phyloP scores from a whole-genome alignment of 257 asterid species.

The Ehretia macrophylla region DNA sequence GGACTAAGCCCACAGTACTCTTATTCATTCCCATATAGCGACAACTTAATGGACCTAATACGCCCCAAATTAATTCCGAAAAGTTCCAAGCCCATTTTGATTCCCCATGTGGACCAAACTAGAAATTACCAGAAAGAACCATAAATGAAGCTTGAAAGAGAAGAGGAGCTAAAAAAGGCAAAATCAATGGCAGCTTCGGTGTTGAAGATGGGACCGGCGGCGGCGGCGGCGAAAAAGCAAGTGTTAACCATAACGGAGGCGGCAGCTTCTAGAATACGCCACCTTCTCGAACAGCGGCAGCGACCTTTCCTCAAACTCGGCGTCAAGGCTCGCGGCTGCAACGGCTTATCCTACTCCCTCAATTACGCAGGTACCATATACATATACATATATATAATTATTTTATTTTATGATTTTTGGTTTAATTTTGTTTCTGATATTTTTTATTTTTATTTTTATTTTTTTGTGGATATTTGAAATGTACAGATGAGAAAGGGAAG shows the following conservation, averaged over 20 bases:
- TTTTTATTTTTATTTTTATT: background rate
- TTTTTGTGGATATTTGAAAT: background rate
- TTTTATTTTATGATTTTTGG: background rate
- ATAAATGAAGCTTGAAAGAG: background rate
- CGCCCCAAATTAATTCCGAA: background rate
- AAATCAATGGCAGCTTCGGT: slow-evolving; percentile 2
- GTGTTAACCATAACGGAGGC: slow-evolving; percentile 69
- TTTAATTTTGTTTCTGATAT: background rate
- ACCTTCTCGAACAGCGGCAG: slow-evolving; percentile 73
- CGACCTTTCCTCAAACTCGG: slow-evolving; percentile 92
- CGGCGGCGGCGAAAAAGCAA: slow-evolving; percentile 44
- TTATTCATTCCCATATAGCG: too few relatives aligned
- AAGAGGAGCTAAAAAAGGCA: background rate
- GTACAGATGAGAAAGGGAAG: slow-evolving; percentile 80
- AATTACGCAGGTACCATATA: slow-evolving; percentile 67
- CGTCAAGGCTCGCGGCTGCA: slow-evolving; percentile 97
- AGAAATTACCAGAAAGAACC: background rate
- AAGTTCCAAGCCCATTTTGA: background rate
- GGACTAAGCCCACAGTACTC: too few relatives aligned
- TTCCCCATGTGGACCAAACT: too few relatives aligned
- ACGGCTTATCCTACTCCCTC: slow-evolving; percentile 97
- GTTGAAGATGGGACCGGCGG: slow-evolving; percentile 25
- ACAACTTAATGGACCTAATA: too few relatives aligned
- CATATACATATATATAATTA: background rate
- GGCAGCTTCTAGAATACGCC: slow-evolving; percentile 76